Evolutionary conservation across 441 rosid genomes (phyloP).

Genomic region (Flueggea neowawraea): DNA sequence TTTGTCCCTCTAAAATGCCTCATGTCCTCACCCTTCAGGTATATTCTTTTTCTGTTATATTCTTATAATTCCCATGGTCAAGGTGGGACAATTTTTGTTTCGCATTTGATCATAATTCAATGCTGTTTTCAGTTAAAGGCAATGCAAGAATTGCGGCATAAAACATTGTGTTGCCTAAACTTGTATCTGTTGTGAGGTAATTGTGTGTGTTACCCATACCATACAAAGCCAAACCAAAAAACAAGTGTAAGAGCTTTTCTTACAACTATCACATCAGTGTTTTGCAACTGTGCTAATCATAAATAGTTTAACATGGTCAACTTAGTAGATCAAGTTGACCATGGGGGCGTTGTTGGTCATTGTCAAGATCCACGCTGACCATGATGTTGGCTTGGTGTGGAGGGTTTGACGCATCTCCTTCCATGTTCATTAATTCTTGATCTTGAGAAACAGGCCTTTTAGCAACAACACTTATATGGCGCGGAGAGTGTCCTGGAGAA

Average conservation of each 20-base stretch:
- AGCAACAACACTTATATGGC: slow-evolving; percentile 3
- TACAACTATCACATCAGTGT: background rate
- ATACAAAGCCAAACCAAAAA: too few relatives aligned
- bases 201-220: too few relatives aligned
- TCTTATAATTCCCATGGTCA: too few relatives aligned
- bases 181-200: too few relatives aligned
- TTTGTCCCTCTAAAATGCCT: too few relatives aligned
- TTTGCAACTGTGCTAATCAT: background rate
- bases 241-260: background rate
- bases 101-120: too few relatives aligned
- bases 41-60: too few relatives aligned
- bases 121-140: too few relatives aligned
- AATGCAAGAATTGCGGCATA: too few relatives aligned
- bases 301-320: slow-evolving; percentile 8
- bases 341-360: slow-evolving; percentile 21
- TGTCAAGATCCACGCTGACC: slow-evolving; percentile 45
- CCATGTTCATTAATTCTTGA: slow-evolving; percentile 27
- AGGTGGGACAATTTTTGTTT: too few relatives aligned
- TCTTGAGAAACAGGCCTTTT: background rate
- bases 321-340: slow-evolving; percentile 34
- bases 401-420: slow-evolving; percentile 19
- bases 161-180: too few relatives aligned
- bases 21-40: too few relatives aligned
- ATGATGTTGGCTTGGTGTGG: slow-evolving; percentile 23
- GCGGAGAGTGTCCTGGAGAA: slow-evolving; percentile 13